Evolutionary conservation across 495 filamentous ascomycete genomes (phyloP), one percentile per base, ranked within the genome.

Genomic region (Penicillium simplicissimum): DNA sequence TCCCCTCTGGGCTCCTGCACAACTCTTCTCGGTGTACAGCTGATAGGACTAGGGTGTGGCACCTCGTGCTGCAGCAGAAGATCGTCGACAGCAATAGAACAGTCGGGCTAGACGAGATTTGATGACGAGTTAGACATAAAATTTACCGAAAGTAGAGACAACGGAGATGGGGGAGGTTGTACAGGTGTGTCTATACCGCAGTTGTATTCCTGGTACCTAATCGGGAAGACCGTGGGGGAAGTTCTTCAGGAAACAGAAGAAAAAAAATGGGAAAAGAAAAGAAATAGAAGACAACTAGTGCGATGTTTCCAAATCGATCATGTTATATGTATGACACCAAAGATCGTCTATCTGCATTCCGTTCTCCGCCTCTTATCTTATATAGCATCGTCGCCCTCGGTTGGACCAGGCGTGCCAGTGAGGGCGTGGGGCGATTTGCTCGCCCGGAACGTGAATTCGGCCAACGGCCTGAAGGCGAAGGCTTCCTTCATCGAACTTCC

Each of bases 401-500:
- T 28, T 57, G 55, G 55, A 38, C 6, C 3, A 34, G 17, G 38
- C 55, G 45, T 47, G 35, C 23, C 40, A 19, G 21, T 45, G 19
- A 11, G 19, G 42, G 42, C 42, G 42, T 45, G 42, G 42, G 42
- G 42, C 42, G 42, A 45, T 10, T 21, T 21, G 42, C 42, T 37
- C 8, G 40, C n/a, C 55, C 55, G 55, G 55, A 57, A 57, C 37
- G 55, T 35, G 40, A 57, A 45, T n/a, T 57, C 55, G 55, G 55
- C 40, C 40, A 42, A 10, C 40, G 14, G 42, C 55, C 40, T 40
- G 19, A n/a, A 35, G 13, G 40, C 10, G 55, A 35, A 47, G 33
- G 51, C 23, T 5, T 10, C 15, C 23, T 23, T 25, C 23, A 25
- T 13, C 21, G 21, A 23, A 19, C 9, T 11, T 14, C 11, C 40